Base-by-base conservation (phyloP, 495 filamentous ascomycete genomes). In the Acidiella bohemica region DNA sequence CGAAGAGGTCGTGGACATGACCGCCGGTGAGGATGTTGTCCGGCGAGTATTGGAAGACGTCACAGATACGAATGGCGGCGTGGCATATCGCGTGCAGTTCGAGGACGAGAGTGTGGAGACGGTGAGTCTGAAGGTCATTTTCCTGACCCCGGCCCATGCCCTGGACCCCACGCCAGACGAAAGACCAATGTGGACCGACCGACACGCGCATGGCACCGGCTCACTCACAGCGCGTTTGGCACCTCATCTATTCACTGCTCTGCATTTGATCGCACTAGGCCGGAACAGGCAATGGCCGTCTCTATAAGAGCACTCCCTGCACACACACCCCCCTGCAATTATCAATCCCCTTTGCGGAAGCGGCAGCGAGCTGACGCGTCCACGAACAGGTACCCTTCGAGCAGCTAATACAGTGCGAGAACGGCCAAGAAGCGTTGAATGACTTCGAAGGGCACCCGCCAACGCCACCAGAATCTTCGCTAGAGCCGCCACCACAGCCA, bases 11-110 rank as follows among this genome's bases (percentile, higher is more conserved):
- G 41, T 43, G 11, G 61, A 62, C 25, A 41, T 51, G n/a, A 41
- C 63, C 1, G 47, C 65, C 3, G 47, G 47, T 12, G 42, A 36
- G 18, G 53, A 51, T 20, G 47, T 48, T 6, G 52, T 53, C 7
- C 51, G 52, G 12, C 30, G 44, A 5, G 55, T 60, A 0, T 23
- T 46, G 28, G 39, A 42, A 14, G 53, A 59, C 6, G 0, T 55
- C 5, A 39, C 51, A 12, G 44, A 53, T 14, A 39, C 22, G 17
- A 24, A 45, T 11, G 49, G 49, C 12, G 43, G 43, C 3, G 2
- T 58, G 2, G 36, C 44, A 20, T 59, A 57, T 35, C 28, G 49
- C 38, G 57, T 59, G 16, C 47, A 52, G 42, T 54, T 60, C 17
- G 45, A 42, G 19, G 46, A 54, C 29, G 47, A 36, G 1, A 30